Conservation (phyloP, 495 filamentous ascomycete genomes). For the Aspergillus steynii region DNA sequence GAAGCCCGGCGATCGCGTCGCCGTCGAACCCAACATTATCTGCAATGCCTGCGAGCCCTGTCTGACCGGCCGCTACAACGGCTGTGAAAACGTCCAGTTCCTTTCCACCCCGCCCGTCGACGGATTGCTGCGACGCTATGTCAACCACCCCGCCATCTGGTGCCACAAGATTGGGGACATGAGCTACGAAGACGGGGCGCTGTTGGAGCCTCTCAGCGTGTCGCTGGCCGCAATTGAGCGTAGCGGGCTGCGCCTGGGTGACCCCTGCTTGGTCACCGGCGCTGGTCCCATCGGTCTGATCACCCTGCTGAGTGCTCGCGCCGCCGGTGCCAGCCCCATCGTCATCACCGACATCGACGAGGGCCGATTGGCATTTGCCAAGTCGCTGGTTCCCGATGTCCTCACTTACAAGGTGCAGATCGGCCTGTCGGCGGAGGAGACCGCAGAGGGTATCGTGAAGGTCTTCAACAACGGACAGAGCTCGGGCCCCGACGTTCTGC, state of each 20-base stretch:
- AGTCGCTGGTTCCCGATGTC: slow-evolving; percentile 70
- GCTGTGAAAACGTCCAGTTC: slow-evolving; percentile 81
- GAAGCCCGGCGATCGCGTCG: slow-evolving; percentile 81
- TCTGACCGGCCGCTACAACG: slow-evolving; percentile 88
- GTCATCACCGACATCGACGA: slow-evolving; percentile 94
- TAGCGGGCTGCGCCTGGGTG: slow-evolving; percentile 73
- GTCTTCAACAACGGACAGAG: slow-evolving; percentile 44
- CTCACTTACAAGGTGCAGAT: slow-evolving; percentile 76
- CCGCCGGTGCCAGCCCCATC: slow-evolving; percentile 81
- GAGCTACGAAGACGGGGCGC: slow-evolving; percentile 83
- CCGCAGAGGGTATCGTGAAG: slow-evolving; percentile 63
- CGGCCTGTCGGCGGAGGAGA: slow-evolving; percentile 64
- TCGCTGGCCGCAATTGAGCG: slow-evolving; percentile 82
- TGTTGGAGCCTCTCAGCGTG: slow-evolving; percentile 85
- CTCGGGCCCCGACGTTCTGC: slow-evolving; percentile 62
- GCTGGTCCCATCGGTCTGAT: slow-evolving; percentile 91
- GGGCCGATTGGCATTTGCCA: slow-evolving; percentile 77
- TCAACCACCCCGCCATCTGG: slow-evolving; percentile 89
- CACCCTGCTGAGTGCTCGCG: slow-evolving; percentile 74
- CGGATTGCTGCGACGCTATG: slow-evolving; percentile 86
- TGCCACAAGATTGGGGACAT: slow-evolving; percentile 91
- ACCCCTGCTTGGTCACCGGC: slow-evolving; percentile 82
- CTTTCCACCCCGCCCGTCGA: slow-evolving; percentile 85
- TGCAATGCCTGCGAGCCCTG: slow-evolving; percentile 89
- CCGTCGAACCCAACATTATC: slow-evolving; percentile 88